Percentiles rank a stretch among this genome's conserved stretches.
phyloP scores from a whole-genome alignment of 805 yeast genomes.

The Candida coquimbonensis region DNA sequence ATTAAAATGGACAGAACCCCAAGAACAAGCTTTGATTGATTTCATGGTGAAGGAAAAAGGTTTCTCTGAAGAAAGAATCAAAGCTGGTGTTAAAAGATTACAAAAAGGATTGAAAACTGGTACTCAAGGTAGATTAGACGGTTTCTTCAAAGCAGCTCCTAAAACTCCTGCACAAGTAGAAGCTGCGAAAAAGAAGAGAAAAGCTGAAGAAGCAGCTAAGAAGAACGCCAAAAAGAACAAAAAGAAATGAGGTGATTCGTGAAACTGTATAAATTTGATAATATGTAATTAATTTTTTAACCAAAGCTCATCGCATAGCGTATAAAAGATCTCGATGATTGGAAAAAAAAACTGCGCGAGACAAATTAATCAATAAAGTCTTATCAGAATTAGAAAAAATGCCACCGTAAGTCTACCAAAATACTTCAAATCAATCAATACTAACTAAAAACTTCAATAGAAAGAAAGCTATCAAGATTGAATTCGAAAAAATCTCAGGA shows the following conservation, averaged over 20 bases:
- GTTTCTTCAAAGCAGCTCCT: conserved; percentile 70
- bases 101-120: conserved; percentile 79
- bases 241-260: conserved; percentile 4
- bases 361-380: neutral
- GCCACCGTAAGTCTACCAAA: conserved; percentile 17
- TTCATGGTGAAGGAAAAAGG: conserved; percentile 85
- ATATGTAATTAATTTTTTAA: neutral
- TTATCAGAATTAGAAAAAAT: conserved; percentile 1
- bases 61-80: conserved; percentile 86
- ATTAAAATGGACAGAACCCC: conserved; percentile 85
- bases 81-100: conserved; percentile 78
- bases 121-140: conserved; percentile 87
- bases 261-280: neutral
- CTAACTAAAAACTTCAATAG: conserved; percentile 1
- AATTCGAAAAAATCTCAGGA: conserved; percentile 36
- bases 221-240: conserved; percentile 18
- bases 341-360: neutral
- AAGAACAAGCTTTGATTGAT: conserved; percentile 73
- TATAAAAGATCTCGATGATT: neutral
- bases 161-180: conserved; percentile 41
- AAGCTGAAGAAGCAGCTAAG: conserved; percentile 23
- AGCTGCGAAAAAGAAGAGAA: conserved; percentile 23
- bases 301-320: neutral
- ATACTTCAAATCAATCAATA: neutral
- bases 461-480: conserved; percentile 17